phyloP scores from a whole-genome alignment of 805 yeast species.

The Clavispora vitiphila region DNA sequence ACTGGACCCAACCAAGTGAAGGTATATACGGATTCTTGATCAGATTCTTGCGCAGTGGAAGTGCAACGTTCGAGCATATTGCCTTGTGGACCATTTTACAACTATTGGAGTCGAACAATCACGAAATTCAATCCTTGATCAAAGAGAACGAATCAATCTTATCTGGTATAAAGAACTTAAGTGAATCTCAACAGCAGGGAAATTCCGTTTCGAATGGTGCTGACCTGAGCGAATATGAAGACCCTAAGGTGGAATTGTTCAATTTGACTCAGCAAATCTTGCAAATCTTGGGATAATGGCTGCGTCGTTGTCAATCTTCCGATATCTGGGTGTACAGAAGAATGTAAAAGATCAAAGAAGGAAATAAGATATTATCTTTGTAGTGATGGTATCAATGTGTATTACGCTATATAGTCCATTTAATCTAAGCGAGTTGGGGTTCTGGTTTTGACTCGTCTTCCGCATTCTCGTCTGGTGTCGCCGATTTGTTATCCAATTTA shows the following conservation, averaged over 20 bases:
- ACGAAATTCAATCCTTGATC: conserved; percentile 51
- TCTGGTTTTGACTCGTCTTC: too few relatives aligned
- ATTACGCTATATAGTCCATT: not conserved
- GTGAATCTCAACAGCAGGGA: conserved; percentile 34
- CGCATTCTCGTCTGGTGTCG: too few relatives aligned
- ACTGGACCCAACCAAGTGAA: conserved; percentile 76
- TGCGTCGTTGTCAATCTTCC: too few relatives aligned
- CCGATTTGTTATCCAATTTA: not conserved
- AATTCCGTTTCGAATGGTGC: conserved; percentile 5
- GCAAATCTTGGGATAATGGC: conserved; percentile 40
- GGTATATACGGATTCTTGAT: conserved; percentile 83
- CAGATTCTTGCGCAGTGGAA: conserved; percentile 74
- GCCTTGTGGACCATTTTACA: conserved; percentile 96
- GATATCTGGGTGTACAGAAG: not conserved
- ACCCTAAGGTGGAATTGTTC: conserved; percentile 59
- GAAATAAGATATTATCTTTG: not conserved
- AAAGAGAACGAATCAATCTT: conserved; percentile 52
- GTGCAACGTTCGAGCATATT: conserved; percentile 95
- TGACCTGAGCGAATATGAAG: conserved; percentile 43
- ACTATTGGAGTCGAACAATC: conserved; percentile 80
- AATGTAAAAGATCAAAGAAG: not conserved
- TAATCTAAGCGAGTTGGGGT: not conserved
- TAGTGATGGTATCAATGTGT: not conserved
- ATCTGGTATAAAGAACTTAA: conserved; percentile 47
- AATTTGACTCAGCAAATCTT: conserved; percentile 65